Conservation (phyloP, 257 asterid species). For the Ilex asprella region DNA sequence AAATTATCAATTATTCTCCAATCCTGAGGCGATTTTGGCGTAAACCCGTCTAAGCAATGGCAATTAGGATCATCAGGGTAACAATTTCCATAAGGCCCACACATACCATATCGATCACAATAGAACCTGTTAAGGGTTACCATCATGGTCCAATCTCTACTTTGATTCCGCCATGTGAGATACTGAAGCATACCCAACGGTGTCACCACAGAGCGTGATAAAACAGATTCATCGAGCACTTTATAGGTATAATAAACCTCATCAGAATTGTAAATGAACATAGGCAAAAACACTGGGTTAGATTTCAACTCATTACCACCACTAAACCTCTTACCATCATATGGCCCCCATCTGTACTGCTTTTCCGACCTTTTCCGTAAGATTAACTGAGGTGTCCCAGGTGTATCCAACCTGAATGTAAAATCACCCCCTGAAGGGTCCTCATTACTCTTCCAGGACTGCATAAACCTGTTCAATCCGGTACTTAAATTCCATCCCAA, state of each 20-base stretch:
- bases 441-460: neutral
- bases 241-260: slow-evolving; percentile 25
- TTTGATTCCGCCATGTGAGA: slow-evolving; percentile 25
- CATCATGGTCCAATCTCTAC: slow-evolving; percentile 22
- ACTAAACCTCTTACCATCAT: slow-evolving; percentile 30
- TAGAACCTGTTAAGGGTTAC: slow-evolving; percentile 20
- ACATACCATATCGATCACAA: slow-evolving; percentile 30
- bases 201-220: slow-evolving; percentile 25
- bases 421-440: slow-evolving; percentile 6
- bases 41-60: slow-evolving; percentile 29
- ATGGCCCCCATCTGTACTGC: slow-evolving; percentile 42
- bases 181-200: slow-evolving; percentile 26
- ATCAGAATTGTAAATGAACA: slow-evolving; percentile 8
- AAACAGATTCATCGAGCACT: slow-evolving; percentile 12
- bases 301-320: slow-evolving; percentile 15
- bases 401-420: slow-evolving; percentile 23
- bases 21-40: slow-evolving; percentile 15
- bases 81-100: slow-evolving; percentile 36
- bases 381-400: slow-evolving; percentile 24
- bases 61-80: slow-evolving; percentile 15
- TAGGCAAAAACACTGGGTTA: slow-evolving; percentile 14
- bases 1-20: slow-evolving; percentile 17
- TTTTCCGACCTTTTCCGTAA: slow-evolving; percentile 3
- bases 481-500: too few relatives aligned
- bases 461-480: too few relatives aligned